These are phyloP conservation scores for Canavalia gladiata DNA, from an alignment of 306 rosid species.

Conservation along the genomic window DNA sequence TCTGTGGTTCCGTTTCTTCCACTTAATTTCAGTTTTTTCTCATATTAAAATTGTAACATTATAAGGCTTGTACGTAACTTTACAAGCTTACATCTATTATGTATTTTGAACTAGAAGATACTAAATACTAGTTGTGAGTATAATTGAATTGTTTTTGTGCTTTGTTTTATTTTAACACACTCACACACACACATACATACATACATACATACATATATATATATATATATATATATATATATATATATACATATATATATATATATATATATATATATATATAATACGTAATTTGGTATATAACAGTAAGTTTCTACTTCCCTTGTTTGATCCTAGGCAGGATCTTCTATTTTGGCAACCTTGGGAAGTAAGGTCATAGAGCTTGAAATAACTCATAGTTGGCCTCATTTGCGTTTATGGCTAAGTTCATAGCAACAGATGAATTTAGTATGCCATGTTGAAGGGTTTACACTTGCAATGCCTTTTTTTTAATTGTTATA, in stretches of 20 bases:
- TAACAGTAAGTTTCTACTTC: background rate
- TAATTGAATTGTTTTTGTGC: background rate
- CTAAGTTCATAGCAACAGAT: background rate
- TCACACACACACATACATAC: background rate
- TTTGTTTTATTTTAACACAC: background rate
- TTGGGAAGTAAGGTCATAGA: background rate
- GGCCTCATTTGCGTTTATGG: background rate
- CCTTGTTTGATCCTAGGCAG: background rate
- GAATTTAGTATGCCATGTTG: constrained; percentile 6
- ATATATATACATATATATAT: background rate
- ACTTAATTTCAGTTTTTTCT: background rate
- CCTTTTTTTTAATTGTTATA: background rate
- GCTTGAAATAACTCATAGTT: background rate
- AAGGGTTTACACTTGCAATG: constrained; percentile 14
- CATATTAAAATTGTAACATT: background rate
- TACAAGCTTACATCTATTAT: too few relatives aligned
- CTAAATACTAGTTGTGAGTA: background rate
- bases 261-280: background rate
- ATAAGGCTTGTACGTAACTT: too few relatives aligned
- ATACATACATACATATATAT: background rate
- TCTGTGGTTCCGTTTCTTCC: background rate
- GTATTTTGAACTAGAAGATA: too few relatives aligned
- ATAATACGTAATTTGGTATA: background rate
- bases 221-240: background rate
- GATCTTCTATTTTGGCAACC: background rate